Evolutionary conservation across 805 yeast genomes (phyloP).

Genomic region (Cyberlindnera samutprakarnensis): DNA sequence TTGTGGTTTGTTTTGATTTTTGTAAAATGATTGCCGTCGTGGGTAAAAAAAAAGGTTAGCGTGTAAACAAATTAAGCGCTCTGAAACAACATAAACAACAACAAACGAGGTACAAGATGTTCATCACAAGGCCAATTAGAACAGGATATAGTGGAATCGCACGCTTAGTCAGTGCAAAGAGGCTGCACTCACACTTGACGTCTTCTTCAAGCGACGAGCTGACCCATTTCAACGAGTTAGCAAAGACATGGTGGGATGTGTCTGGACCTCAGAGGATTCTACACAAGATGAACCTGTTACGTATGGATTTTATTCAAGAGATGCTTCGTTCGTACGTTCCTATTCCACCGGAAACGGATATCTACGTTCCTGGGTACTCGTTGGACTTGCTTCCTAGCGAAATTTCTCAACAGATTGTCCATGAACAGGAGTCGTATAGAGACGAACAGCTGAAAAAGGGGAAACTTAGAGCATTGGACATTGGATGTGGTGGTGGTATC

Average conservation of each 20-base stretch:
- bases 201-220: slow-evolving; percentile 55
- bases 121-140: no score
- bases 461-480: slow-evolving; percentile 58
- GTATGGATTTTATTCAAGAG: slow-evolving; percentile 79
- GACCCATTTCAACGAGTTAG: slow-evolving; percentile 76
- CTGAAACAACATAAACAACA: no score
- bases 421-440: slow-evolving; percentile 43
- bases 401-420: slow-evolving; percentile 38
- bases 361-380: slow-evolving; percentile 76
- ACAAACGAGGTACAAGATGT: no score
- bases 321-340: slow-evolving; percentile 34
- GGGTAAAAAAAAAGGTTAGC: no score
- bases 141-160: no score
- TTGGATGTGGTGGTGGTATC: slow-evolving; percentile 99
- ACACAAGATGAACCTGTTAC: slow-evolving; percentile 86
- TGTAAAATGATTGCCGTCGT: no score
- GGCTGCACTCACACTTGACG: slow-evolving; percentile 15
- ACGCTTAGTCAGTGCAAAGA: no score
- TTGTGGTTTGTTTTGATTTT: no score
- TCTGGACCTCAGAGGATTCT: slow-evolving; percentile 88
- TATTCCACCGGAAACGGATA: slow-evolving; percentile 21
- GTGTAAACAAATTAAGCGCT: no score
- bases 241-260: slow-evolving; percentile 98
- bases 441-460: slow-evolving; percentile 24
- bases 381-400: slow-evolving; percentile 55